Evolutionary conservation across 495 filamentous ascomycete species (phyloP), one percentile per base, ranked within the genome.

Genomic region (Penicillium canariense): DNA sequence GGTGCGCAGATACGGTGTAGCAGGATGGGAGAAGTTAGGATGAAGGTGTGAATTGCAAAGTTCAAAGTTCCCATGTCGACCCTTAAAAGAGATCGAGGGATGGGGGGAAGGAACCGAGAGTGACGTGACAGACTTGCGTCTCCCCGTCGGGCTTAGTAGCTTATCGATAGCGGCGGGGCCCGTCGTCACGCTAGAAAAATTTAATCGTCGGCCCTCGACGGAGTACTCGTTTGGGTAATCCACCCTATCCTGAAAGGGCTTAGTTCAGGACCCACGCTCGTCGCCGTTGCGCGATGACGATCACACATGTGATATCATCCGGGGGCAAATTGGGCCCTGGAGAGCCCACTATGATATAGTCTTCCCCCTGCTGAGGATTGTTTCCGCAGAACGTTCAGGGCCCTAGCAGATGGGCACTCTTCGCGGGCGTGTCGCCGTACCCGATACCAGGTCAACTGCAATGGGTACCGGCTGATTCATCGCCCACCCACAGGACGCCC

Each of bases 91-190:
- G n/a, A n/a, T n/a, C n/a, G n/a, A n/a, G n/a, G n/a, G n/a, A n/a
- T n/a, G n/a, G n/a, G n/a, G n/a, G 42, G 26, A 42, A 31, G 15
- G 11, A 34, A 42, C 36, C 32, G 38, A 40, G 36, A 20, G 50
- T 74, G 71, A 74, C 71, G 68, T 72, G 66, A 71, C 55, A 23
- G 65, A 68, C 67, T 70, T 69, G 62, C 69, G 62, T 60, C 65
- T 59, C 48, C 56, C 12, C 17, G 1, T 6, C n/a, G n/a, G n/a
- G n/a, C n/a, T n/a, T n/a, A n/a, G n/a, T n/a, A 1, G 35, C 49
- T 54, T 54, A 45, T 54, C 49, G 49, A 54, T 54, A 45, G n/a
- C n/a, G 39, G 43, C 25, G 0, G 3, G 35, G 22, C 5, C 8
- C 15, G 20, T 7, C 32, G 14, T 15, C 50, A 28, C 50, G 36